Conservation (phyloP, 148 eudicot genomes). For the Mesembryanthemum crystallinum region DNA sequence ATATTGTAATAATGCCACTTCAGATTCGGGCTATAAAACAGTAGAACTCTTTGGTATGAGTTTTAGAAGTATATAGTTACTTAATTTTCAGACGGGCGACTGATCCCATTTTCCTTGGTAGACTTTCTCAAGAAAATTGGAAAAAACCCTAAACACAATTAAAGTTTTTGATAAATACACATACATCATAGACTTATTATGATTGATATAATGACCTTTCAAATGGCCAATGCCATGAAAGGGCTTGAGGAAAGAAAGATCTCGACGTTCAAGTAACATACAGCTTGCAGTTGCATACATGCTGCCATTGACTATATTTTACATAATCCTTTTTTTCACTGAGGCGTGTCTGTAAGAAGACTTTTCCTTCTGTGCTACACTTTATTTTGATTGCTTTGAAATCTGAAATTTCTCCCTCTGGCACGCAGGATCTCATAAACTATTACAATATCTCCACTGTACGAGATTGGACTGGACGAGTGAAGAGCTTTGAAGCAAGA, state of each 20-base stretch:
- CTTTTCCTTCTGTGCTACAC: not conserved
- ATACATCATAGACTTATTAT: not conserved
- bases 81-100: no score
- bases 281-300: no score
- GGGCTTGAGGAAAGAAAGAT: not conserved
- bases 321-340: not conserved
- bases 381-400: slow-evolving; percentile 3
- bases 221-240: not conserved
- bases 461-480: slow-evolving; percentile 96
- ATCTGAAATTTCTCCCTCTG: not conserved
- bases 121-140: no score
- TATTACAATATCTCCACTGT: slow-evolving; percentile 82
- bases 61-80: not conserved
- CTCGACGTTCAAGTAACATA: not conserved
- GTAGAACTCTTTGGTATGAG: not conserved
- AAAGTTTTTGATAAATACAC: not conserved
- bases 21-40: not conserved
- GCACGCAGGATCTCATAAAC: slow-evolving; percentile 67
- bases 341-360: not conserved
- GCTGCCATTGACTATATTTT: no score
- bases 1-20: not conserved
- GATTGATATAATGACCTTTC: not conserved
- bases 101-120: no score
- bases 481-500: slow-evolving; percentile 68
- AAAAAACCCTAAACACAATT: not conserved